Conservation (phyloP, 192 early-diverging fungal genomes). For the Borealophlyctis nickersoniae region DNA sequence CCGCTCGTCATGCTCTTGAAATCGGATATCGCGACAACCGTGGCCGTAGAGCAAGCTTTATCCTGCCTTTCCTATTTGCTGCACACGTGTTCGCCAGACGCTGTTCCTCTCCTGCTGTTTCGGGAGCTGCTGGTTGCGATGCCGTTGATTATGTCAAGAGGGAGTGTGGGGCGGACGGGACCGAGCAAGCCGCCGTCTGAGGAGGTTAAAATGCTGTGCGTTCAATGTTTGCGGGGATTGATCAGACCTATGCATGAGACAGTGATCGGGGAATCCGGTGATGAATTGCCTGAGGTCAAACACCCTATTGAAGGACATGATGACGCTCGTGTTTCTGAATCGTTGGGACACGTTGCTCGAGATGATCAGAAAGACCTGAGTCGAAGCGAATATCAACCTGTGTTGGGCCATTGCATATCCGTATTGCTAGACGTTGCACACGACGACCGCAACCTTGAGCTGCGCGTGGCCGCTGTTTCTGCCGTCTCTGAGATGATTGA, state of each 20-base stretch:
- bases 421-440: constrained; percentile 21
- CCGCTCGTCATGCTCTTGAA: not conserved
- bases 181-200: constrained; percentile 5
- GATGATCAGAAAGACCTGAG: not conserved
- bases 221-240: constrained; percentile 8
- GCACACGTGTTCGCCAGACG: not conserved
- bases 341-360: not conserved
- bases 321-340: not conserved
- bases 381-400: constrained; percentile 18
- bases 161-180: constrained; percentile 2
- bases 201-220: constrained; percentile 14
- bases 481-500: not conserved
- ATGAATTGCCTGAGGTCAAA: no score
- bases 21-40: not conserved
- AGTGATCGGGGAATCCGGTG: not conserved
- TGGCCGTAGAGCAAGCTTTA: constrained; percentile 13
- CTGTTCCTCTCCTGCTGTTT: constrained; percentile 13
- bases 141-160: constrained; percentile 14
- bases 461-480: constrained; percentile 2
- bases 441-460: constrained; percentile 7
- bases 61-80: constrained; percentile 1
- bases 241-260: not conserved
- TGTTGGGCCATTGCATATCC: constrained; percentile 20
- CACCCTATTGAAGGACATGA: not conserved
- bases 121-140: constrained; percentile 20